Base-by-base conservation (phyloP, 2,329 filamentous ascomycete species). In the Aquanectria penicillioides region DNA sequence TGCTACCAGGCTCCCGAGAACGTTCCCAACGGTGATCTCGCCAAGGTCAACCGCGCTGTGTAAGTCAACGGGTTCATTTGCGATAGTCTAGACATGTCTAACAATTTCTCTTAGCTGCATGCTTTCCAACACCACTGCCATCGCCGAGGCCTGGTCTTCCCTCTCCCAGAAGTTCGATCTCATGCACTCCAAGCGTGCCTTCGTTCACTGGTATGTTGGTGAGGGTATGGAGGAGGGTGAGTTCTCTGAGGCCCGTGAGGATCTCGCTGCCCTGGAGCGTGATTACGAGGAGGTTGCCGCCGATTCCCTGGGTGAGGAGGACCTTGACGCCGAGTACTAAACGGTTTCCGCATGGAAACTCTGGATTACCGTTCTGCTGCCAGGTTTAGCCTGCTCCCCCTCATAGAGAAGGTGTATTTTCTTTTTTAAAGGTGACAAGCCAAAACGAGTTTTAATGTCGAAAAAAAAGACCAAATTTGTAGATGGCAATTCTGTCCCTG, bases 181-280 rank as follows among this genome's bases (percentile, higher is more conserved):
- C 78, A 99, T 99, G 95, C 97, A 98, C 89, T 96, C 93, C 80
- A 99, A 99, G 91, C 95, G 95, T 85, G 95, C 95, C 64, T 99
- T 99, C 83, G 95, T 99, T 67, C 95, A 99, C 84, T 99, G 95
- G 95, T 99, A 98, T 75, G 95, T 99, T 76, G 95, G 95, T 84
- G 95, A 98, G 86, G 95, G 95, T 89, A 99, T 99, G 95, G 95
- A 99, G 87, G 95, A 99, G 81, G 95, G 95, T 81, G 95, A 99
- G 83, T 99, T 99, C 88, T 97, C 93, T 57, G 95, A 99, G 86
- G 95, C 95, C 67, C 94, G 95, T 79, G 95, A 99, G 84, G 95
- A 99, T 83, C 84, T 99, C 79, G 95, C 95, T 78, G 95, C 95
- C 71, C 87, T 99, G 65, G 95, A 99, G 88, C 90, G 94, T 71